Percentiles rank a stretch among this genome's conserved stretches.
Conservation (phyloP, 352 stramenopile species). For the Globisporangium solare region DNA sequence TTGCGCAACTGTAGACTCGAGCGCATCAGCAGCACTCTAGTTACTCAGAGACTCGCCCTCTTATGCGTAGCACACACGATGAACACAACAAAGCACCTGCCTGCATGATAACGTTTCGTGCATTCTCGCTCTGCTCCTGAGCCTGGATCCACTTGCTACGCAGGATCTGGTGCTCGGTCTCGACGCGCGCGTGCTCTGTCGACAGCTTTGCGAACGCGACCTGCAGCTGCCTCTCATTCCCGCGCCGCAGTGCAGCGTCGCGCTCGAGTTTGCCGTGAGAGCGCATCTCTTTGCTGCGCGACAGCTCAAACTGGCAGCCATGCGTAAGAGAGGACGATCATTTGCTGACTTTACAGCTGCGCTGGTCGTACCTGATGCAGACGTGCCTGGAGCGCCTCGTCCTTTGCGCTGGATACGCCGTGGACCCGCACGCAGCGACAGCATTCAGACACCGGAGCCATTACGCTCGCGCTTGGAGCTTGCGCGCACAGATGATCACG, state of each 20-base stretch:
- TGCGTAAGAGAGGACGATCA: background rate
- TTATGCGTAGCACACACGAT: too few species aligned
- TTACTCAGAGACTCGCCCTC: too few species aligned
- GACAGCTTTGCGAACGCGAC: slow-evolving; percentile 35
- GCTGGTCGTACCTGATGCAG: slow-evolving; percentile 29
- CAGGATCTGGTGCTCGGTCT: slow-evolving; percentile 24
- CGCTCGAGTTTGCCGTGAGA: slow-evolving; percentile 36
- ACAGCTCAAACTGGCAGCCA: slow-evolving; percentile 28
- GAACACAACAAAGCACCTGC: background rate
- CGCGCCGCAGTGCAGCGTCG: slow-evolving; percentile 19
- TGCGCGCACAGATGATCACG: background rate
- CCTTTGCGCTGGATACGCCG: slow-evolving; percentile 1
- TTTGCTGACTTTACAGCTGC: too few species aligned
- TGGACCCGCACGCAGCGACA: too few species aligned
- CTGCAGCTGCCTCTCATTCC: slow-evolving; percentile 31
- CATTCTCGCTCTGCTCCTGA: slow-evolving; percentile 9
- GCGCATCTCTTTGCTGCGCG: slow-evolving; percentile 44
- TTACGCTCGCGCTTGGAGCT: too few species aligned
- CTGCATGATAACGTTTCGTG: background rate
- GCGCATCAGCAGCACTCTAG: too few species aligned
- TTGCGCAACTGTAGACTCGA: slow-evolving; percentile 4
- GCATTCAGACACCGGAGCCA: too few species aligned
- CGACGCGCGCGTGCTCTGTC: slow-evolving; percentile 36
- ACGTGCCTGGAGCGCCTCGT: slow-evolving; percentile 27
- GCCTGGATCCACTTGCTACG: slow-evolving; percentile 14